Base-by-base conservation (phyloP, 768 basidiomycete species). In the Kwoniella bestiolae region DNA sequence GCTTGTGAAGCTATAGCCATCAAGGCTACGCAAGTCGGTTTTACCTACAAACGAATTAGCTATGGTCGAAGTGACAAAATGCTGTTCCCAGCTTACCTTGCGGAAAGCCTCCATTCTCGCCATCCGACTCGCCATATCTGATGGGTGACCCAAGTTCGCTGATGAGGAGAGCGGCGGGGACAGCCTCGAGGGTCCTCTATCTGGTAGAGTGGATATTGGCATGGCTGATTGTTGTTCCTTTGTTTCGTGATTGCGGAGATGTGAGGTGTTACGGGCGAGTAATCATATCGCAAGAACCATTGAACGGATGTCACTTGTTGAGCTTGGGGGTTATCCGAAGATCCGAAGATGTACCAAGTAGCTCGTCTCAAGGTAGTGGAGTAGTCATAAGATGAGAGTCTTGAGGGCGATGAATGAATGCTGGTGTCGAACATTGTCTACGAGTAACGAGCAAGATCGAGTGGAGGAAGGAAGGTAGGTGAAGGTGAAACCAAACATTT, bases 21-120 rank as follows among this genome's bases (percentile, higher is more conserved):
- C 7, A 98, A 83, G 18, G 91, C 87, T 7, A 96, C 91, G 72
- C 93, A 95, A 29, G 87, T 82, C 23, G 83, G 82, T 83, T 94
- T 97, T 68, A 89, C 72, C 83, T 84, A 35, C 32, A 21, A 31
- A 3, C 38, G 23, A 57, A 18, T 11, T 14, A 29, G 31, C 18
- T 47, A 12, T 6, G 1, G 6, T 41, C 38, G 18, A 18, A 41
- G 8, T 2, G 12, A 18, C 38, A 41, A 8, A 5, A 18, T 1
- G 18, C 12, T 14, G 12, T 8, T 14, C 12, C 38, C 18, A 14
- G 38, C 71, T 50, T 18, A 78, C 76, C 63, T 68, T 72, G 31
- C 72, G 55, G 45, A 78, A 78, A 5, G 76, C 61, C 25, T 75
- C 76, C 72, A 77, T 70, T 47, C 70, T 46, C 0, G 58, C 65